Evolutionary conservation across 2,329 filamentous ascomycete genomes (phyloP).

Genomic region (Colletotrichum nymphaeae): DNA sequence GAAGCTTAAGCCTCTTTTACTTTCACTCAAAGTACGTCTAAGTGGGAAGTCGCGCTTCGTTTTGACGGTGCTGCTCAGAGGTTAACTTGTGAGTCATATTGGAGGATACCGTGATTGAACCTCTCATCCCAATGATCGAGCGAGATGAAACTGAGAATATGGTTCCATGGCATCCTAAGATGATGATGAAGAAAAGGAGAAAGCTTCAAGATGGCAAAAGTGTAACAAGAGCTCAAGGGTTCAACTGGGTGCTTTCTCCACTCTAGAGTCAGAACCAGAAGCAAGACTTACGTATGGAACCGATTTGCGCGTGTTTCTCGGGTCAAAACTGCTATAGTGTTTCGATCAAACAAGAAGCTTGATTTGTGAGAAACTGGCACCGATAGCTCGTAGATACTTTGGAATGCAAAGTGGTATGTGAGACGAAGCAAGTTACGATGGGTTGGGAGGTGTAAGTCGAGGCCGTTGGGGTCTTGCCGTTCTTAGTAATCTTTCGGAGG

Average conservation of each 20-base stretch:
- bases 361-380: no score
- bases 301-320: neutral
- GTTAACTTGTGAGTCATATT: neutral
- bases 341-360: no score
- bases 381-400: neutral
- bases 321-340: no score
- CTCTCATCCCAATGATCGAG: neutral
- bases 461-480: neutral
- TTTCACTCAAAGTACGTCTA: no score
- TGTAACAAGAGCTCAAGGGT: neutral
- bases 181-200: no score
- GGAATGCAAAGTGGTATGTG: neutral
- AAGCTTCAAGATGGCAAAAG: neutral
- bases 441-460: neutral
- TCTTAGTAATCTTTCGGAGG: conserved; percentile 13
- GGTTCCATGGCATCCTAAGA: neutral
- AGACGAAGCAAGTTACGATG: neutral
- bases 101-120: neutral
- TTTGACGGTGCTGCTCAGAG: neutral
- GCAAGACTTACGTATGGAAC: neutral
- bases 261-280: neutral
- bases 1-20: no score
- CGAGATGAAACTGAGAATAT: no score
- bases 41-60: neutral
- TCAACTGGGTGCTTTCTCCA: neutral